Base-by-base conservation (phyloP, 768 basidiomycete species). In the Hypholoma fasciculare region DNA sequence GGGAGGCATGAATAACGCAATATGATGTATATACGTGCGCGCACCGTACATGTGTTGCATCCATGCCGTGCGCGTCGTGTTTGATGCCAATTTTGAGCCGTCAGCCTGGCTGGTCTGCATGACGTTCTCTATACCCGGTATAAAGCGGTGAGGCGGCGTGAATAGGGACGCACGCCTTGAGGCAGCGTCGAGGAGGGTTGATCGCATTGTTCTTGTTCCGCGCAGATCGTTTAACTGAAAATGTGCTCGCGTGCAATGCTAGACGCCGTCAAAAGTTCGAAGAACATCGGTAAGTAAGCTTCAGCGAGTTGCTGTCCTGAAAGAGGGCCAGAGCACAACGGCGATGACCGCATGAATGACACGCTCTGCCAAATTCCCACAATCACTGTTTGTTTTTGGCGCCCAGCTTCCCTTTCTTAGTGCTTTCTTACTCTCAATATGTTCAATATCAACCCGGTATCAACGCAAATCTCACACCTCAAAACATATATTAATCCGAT, bases 21-120 rank as follows among this genome's bases (percentile, higher is more conserved):
- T 65, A 65, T 63, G 66, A 54, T 47, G 65, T 52, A 65, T 61
- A 60, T 57, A 61, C 64, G 61, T 59, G 64, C 60, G 63, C 62
- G 57, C 59, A 64, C 66, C 64, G 63, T 67, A 63, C 64, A 65
- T 65, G 59, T 62, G 60, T 58, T 54, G 58, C 55, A 54, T 40
- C 56, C 60, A 60, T 66, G 65, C 54, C 49, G 58, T 58, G 52
- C 48, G 44, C 42, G 54, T 61, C 54, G 58, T 62, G 63, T 62
- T 61, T 63, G 65, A 65, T 57, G 50, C 36, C 40, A 58, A 60
- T 58, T 34, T 54, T 52, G 54, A 54, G 54, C 39, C 60, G 58
- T 59, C 64, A 62, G 59, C 56, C 46, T 62, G 63, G 36, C 59
- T 54, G 61, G 61, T 61, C 61, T 61, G 57, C 61, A 63, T 63